phyloP scores from a whole-genome alignment of 257 asterid genomes.

The Avicennia marina region DNA sequence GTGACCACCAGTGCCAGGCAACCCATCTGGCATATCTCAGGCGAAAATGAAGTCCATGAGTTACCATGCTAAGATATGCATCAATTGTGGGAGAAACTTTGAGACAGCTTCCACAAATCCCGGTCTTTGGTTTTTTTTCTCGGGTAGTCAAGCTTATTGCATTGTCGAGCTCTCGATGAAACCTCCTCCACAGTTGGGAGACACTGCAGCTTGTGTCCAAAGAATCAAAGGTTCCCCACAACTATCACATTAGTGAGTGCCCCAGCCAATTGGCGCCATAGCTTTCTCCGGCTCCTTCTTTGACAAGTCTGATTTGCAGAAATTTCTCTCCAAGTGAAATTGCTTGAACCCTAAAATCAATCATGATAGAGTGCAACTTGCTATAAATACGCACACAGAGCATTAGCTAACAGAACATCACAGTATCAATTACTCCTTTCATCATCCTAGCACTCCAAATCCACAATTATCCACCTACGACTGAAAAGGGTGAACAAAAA shows the following conservation, averaged over 20 bases:
- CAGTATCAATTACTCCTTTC: too few relatives aligned
- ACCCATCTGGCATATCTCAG: slow-evolving; percentile 68
- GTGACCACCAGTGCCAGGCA: slow-evolving; percentile 69
- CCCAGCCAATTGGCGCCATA: slow-evolving; percentile 51
- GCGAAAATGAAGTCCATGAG: slow-evolving; percentile 67
- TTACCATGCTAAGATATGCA: slow-evolving; percentile 20
- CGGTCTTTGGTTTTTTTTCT: slow-evolving; percentile 54
- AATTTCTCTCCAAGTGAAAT: too few relatives aligned
- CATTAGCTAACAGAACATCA: too few relatives aligned
- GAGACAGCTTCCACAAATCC: slow-evolving; percentile 62
- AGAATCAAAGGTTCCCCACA: slow-evolving; percentile 72
- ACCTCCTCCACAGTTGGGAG: slow-evolving; percentile 67
- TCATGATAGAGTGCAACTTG: too few relatives aligned
- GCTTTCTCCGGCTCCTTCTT: slow-evolving; percentile 13
- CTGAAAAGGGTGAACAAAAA: too few relatives aligned
- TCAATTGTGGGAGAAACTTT: slow-evolving; percentile 63
- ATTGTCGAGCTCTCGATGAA: slow-evolving; percentile 78
- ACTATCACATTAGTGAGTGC: slow-evolving; percentile 80
- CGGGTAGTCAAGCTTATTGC: slow-evolving; percentile 32
- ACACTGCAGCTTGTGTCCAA: slow-evolving; percentile 27
- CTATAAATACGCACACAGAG: too few relatives aligned
- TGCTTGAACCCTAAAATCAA: too few relatives aligned
- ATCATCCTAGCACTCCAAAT: too few relatives aligned
- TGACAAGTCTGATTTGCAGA: too few relatives aligned
- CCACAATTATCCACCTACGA: too few relatives aligned